Evolutionary conservation across 768 basidiomycete species (phyloP).

Genomic region (Leccinum rimulosum): DNA sequence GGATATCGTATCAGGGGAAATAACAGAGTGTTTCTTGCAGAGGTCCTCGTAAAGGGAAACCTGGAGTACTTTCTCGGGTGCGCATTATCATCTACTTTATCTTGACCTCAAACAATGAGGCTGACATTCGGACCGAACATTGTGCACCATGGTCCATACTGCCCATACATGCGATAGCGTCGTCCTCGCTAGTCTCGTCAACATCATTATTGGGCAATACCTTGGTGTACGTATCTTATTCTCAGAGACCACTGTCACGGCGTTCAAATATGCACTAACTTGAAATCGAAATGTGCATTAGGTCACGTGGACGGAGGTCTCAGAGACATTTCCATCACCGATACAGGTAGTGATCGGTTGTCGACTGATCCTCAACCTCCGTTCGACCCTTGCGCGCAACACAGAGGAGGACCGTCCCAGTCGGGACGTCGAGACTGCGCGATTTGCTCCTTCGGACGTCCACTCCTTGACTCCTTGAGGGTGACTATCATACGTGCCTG

Average conservation of each 20-base stretch:
- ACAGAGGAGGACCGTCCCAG: neutral
- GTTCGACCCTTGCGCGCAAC: neutral
- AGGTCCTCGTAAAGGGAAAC: neutral
- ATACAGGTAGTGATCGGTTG: neutral
- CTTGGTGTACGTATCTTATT: conserved; percentile 5
- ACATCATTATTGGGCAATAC: neutral
- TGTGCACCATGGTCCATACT: neutral
- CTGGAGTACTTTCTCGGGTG: conserved; percentile 2
- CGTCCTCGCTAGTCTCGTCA: neutral
- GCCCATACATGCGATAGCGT: neutral
- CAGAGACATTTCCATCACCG: conserved; percentile 5
- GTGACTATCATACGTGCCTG: too few relatives aligned
- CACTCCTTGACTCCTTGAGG: too few relatives aligned
- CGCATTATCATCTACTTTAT: neutral
- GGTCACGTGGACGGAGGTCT: conserved; percentile 1
- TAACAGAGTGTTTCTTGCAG: neutral
- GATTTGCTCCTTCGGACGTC: neutral
- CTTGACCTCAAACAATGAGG: neutral
- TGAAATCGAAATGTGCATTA: neutral
- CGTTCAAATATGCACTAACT: neutral
- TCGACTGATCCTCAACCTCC: neutral
- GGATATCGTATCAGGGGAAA: too few relatives aligned
- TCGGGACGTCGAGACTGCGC: neutral
- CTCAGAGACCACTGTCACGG: neutral
- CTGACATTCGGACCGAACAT: neutral